Conservation (phyloP, 2,329 filamentous ascomycete genomes). For the Hypoxylon sp. region DNA sequence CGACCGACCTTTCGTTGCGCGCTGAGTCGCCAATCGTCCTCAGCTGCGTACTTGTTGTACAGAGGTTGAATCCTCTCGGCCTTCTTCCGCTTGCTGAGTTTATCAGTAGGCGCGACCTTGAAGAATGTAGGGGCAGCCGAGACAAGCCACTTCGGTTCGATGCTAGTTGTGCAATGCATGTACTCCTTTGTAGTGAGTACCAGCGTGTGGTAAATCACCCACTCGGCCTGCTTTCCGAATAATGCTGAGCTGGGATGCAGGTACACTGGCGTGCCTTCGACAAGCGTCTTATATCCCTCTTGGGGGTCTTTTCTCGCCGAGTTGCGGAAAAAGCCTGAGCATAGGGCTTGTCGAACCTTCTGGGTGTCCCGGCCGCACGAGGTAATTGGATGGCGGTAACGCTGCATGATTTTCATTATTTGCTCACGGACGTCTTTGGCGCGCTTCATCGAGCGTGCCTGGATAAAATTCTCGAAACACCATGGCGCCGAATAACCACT, state of each 20-base stretch:
- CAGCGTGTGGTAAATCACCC: slow-evolving; percentile 91
- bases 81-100: slow-evolving; percentile 88
- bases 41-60: slow-evolving; percentile 89
- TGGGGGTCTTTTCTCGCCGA: slow-evolving; percentile 92
- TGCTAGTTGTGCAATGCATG: slow-evolving; percentile 92
- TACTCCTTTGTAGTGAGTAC: slow-evolving; percentile 97
- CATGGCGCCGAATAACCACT: slow-evolving; percentile 84
- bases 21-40: slow-evolving; percentile 94
- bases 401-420: slow-evolving; percentile 90
- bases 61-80: slow-evolving; percentile 94
- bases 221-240: slow-evolving; percentile 95
- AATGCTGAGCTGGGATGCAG: slow-evolving; percentile 91
- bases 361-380: slow-evolving; percentile 89
- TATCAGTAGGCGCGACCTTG: slow-evolving; percentile 90
- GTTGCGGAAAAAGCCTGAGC: slow-evolving; percentile 95
- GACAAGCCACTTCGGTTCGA: slow-evolving; percentile 94
- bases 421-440: slow-evolving; percentile 94
- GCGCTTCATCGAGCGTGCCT: slow-evolving; percentile 85
- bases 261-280: slow-evolving; percentile 93
- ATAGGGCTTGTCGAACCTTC: slow-evolving; percentile 87
- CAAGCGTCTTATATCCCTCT: slow-evolving; percentile 97
- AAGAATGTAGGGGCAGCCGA: slow-evolving; percentile 99
- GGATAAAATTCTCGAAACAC: slow-evolving; percentile 99
- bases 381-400: slow-evolving; percentile 82
- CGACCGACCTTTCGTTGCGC: slow-evolving; percentile 86